These are phyloP conservation scores for Eimeria falciformis DNA, from an alignment of 169 alveolate genomes.

Conservation along the genomic window DNA sequence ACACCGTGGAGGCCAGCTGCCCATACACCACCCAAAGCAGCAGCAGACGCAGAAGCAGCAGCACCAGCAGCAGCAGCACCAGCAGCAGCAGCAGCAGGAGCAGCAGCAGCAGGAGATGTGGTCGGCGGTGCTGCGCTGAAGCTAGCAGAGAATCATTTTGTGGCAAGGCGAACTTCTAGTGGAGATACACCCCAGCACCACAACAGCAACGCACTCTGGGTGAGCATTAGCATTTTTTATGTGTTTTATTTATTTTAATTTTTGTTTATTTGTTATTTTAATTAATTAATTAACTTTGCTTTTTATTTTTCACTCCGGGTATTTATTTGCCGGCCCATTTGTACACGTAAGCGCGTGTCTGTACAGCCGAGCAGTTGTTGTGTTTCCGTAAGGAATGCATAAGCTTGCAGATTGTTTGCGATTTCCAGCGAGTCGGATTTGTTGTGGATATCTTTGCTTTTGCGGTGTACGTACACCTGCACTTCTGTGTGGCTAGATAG, in stretches of 20 bases:
- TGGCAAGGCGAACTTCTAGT: not conserved
- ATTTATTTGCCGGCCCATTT: not conserved
- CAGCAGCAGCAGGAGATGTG: not conserved
- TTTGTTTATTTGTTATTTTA: not conserved
- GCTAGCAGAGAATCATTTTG: not conserved
- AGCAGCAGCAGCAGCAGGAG: not conserved
- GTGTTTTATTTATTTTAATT: not conserved
- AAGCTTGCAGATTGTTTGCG: not conserved
- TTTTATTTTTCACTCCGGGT: too few species aligned
- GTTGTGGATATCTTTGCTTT: not conserved
- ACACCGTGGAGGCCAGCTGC: not conserved
- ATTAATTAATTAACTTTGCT: too few species aligned
- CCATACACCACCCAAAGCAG: not conserved
- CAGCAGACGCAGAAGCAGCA: not conserved
- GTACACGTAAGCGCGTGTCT: not conserved
- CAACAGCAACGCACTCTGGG: not conserved
- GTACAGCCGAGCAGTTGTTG: not conserved
- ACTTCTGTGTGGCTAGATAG: not conserved
- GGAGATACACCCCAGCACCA: not conserved
- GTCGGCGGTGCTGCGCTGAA: not conserved
- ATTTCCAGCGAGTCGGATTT: too few species aligned
- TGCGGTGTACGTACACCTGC: not conserved
- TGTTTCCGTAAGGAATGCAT: not conserved
- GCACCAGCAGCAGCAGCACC: not conserved
- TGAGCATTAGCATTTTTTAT: not conserved